Conservation (phyloP, 306 rosid genomes). For the Inga leiocalycina region DNA sequence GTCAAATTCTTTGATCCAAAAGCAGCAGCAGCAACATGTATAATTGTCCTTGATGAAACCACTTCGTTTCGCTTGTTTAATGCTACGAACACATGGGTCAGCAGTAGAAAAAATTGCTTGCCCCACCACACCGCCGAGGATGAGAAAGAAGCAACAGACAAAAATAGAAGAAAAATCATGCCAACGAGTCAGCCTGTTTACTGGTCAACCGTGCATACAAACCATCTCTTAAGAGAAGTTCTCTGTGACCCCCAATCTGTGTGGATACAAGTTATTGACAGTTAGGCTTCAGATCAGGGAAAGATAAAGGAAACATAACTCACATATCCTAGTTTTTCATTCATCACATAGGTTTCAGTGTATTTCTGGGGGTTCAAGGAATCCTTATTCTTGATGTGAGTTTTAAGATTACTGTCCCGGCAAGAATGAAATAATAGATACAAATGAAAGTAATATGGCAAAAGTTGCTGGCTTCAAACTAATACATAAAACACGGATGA, state of each 20-base stretch:
- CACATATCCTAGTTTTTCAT: conserved; percentile 8
- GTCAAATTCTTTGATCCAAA: conserved; percentile 29
- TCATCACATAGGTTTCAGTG: conserved; percentile 6
- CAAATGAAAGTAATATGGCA: not conserved
- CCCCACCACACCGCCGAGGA: conserved; percentile 34
- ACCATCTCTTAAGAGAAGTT: conserved; percentile 76
- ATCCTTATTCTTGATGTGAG: not conserved
- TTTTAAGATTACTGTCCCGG: not conserved
- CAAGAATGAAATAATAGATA: not conserved
- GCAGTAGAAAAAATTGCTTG: conserved; percentile 44
- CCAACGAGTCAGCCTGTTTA: conserved; percentile 81
- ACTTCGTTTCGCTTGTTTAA: conserved; percentile 11
- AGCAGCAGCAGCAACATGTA: conserved; percentile 13
- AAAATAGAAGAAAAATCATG: conserved; percentile 32
- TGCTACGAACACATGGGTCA: conserved; percentile 37
- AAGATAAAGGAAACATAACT: not conserved
- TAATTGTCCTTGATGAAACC: conserved; percentile 25
- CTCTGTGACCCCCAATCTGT: conserved; percentile 82
- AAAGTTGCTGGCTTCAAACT: conserved; percentile 23
- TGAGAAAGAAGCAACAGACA: conserved; percentile 29
- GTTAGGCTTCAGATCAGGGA: not conserved
- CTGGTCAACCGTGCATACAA: conserved; percentile 74
- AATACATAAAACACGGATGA: not conserved
- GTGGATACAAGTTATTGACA: conserved; percentile 24
- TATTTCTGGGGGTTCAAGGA: not conserved